Base-by-base conservation (phyloP, 371 early-diverging fungal genomes). In the Funneliformis caledonium region DNA sequence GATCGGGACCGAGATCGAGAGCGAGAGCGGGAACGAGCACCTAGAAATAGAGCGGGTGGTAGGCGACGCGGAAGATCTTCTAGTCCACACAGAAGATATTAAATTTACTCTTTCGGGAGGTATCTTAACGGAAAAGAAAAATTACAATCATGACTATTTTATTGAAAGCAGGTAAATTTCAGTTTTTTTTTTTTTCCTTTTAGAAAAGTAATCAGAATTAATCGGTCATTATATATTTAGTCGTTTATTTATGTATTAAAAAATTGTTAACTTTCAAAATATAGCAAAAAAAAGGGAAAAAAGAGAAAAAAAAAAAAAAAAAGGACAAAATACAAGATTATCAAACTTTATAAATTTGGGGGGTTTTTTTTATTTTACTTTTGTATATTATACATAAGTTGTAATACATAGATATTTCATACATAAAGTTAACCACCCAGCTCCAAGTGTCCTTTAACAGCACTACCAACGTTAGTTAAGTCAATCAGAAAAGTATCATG, bases 401-500 rank as follows among this genome's bases (percentile, higher is more conserved):
- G 37, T 37, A 37, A 26, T 37, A 37, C 37, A 37, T 37, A 37
- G 37, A 37, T 37, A 37, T 56, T 16, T 56, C 56, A 56, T 7
- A 56, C 14, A 19, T n/a, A 16, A 56, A 56, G 56, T 70, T 82
- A 85, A 60, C 87, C 89, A 52, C 86, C 81, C 52, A 91, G 84
- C 78, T 96, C 97, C 64, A 97, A 85, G 85, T 96, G 96, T 11
- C 97, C 98, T 86, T 96, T 97, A 82, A 98, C 92, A 12, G 98
- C 97, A 48, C 94, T 94, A 37, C 97, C 98, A 19, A 97, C 96
- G 80, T 92, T 94, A 72, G 93, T 92, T 43, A 91, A 83, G 83
- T 97, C 97, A 81, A 97, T 94, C 84, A 97, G 89, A 84, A 97
- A 98, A 9, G 98, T 97, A 82, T 98, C 98, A 84, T 98, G 98